A percentile compares a stretch with the other conserved stretches of the same genome.
phyloP scores from a whole-genome alignment of 257 asterid species.

The Plectranthus barbatus region DNA sequence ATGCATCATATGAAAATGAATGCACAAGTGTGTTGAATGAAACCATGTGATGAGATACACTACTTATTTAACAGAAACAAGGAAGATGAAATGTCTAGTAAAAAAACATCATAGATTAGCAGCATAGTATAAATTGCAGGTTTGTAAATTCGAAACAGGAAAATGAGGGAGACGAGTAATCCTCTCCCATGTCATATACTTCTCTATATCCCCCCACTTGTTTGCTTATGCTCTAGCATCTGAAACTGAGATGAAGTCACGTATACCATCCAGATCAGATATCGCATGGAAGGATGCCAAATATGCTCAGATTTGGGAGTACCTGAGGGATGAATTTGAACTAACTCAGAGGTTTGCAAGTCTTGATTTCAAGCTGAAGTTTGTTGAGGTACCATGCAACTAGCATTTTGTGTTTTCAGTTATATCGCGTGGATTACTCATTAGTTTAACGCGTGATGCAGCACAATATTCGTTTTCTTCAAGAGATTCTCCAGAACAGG shows the following conservation, averaged over 20 bases:
- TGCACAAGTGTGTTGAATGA: background rate
- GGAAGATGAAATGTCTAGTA: background rate
- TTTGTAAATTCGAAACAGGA: background rate
- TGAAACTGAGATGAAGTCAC: slow-evolving; percentile 5
- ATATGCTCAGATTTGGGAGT: slow-evolving; percentile 98
- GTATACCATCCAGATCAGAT: slow-evolving; percentile 23
- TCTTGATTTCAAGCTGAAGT: slow-evolving; percentile 91
- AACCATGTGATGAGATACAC: background rate
- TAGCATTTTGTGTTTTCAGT: too few species aligned
- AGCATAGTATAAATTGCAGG: background rate
- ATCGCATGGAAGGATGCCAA: slow-evolving; percentile 96
- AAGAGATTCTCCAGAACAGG: slow-evolving; percentile 94
- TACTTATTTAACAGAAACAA: background rate
- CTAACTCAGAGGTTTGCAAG: slow-evolving; percentile 91
- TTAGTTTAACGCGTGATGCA: slow-evolving; percentile 22
- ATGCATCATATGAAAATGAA: background rate
- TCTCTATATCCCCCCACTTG: background rate
- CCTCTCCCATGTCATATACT: too few species aligned
- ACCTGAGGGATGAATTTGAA: slow-evolving; percentile 93
- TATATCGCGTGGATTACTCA: too few species aligned
- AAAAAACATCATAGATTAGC: background rate
- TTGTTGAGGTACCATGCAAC: slow-evolving; percentile 99
- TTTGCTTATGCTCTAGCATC: background rate
- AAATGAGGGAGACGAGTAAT: too few species aligned
- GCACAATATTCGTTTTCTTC: slow-evolving; percentile 93